Evolutionary conservation across 2,329 filamentous ascomycete genomes (phyloP).

Genomic region (Fusarium azukiicola): DNA sequence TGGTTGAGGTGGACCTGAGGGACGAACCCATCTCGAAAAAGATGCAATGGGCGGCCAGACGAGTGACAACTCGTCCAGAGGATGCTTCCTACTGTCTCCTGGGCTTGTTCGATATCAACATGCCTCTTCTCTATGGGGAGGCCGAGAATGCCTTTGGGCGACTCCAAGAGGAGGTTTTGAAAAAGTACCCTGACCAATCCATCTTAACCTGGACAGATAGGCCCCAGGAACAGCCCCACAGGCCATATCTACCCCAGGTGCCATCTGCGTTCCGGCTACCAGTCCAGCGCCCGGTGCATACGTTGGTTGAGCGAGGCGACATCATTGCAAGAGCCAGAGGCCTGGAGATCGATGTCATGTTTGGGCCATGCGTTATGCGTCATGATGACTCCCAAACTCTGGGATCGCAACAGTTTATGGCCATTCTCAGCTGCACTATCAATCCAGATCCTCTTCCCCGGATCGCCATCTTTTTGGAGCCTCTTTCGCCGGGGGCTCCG

Average conservation of each 20-base stretch:
- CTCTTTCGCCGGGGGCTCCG: neutral
- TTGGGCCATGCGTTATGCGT: neutral
- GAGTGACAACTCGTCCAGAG: neutral
- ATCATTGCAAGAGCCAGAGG: neutral
- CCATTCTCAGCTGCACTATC: neutral
- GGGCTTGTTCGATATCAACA: constrained; percentile 13
- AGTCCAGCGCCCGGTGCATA: neutral
- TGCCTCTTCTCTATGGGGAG: constrained; percentile 9
- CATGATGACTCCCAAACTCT: neutral
- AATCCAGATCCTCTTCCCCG: neutral
- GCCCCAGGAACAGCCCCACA: neutral
- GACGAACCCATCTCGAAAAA: neutral
- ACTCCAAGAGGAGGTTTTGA: neutral
- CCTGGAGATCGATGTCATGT: neutral
- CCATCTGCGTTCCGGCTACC: neutral
- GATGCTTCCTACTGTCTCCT: neutral
- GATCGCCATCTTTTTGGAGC: neutral
- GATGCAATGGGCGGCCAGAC: neutral
- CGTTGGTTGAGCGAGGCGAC: neutral
- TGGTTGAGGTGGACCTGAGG: neutral
- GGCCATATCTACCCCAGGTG: neutral
- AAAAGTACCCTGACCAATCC: constrained; percentile 2
- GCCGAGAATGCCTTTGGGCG: neutral
- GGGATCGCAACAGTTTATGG: neutral
- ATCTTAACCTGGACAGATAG: constrained; percentile 5